These are phyloP conservation scores for Venturia effusa DNA, from an alignment of 2,329 filamentous ascomycete genomes.

Conservation along the genomic window DNA sequence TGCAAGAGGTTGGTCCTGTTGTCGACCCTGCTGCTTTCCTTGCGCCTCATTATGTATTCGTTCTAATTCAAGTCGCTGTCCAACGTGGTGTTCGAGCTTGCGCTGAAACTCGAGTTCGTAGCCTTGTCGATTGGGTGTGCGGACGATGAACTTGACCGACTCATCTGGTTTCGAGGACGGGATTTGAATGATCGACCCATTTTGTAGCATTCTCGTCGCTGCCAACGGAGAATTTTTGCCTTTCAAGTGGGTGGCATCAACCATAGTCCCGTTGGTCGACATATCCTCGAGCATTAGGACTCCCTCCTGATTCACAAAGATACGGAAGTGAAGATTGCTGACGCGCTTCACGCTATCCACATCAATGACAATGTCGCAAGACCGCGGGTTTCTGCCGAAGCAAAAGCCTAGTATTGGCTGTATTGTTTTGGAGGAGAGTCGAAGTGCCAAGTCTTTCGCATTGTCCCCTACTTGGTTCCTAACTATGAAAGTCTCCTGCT, in stretches of 20 bases:
- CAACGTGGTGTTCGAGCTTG: slow-evolving; percentile 60
- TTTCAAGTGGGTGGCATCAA: slow-evolving; percentile 61
- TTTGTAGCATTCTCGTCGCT: slow-evolving; percentile 52
- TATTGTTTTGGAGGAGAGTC: slow-evolving; percentile 64
- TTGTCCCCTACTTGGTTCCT: slow-evolving; percentile 33
- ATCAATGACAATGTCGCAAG: slow-evolving; percentile 61
- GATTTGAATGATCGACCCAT: slow-evolving; percentile 64
- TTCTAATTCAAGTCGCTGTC: slow-evolving; percentile 22
- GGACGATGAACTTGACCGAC: slow-evolving; percentile 73
- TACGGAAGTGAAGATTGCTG: slow-evolving; percentile 93
- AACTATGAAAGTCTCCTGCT: slow-evolving; percentile 38
- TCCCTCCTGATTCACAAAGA: slow-evolving; percentile 77
- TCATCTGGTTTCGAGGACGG: slow-evolving; percentile 40
- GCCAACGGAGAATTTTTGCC: slow-evolving; percentile 22
- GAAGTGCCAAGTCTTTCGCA: slow-evolving; percentile 58
- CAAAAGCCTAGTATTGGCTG: slow-evolving; percentile 63
- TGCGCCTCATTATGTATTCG: slow-evolving; percentile 15
- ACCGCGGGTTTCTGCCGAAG: slow-evolving; percentile 65
- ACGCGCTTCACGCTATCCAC: slow-evolving; percentile 61
- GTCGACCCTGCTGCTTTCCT: neutral
- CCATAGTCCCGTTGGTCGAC: slow-evolving; percentile 91
- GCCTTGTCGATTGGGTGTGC: slow-evolving; percentile 63
- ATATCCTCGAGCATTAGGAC: slow-evolving; percentile 86
- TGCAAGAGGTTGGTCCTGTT: slow-evolving; percentile 12
- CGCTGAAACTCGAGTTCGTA: slow-evolving; percentile 54